Evolutionary conservation across 2,329 filamentous ascomycete species (phyloP), one percentile per base, ranked within the genome.

Genomic region (Furcasterigmium sp.): DNA sequence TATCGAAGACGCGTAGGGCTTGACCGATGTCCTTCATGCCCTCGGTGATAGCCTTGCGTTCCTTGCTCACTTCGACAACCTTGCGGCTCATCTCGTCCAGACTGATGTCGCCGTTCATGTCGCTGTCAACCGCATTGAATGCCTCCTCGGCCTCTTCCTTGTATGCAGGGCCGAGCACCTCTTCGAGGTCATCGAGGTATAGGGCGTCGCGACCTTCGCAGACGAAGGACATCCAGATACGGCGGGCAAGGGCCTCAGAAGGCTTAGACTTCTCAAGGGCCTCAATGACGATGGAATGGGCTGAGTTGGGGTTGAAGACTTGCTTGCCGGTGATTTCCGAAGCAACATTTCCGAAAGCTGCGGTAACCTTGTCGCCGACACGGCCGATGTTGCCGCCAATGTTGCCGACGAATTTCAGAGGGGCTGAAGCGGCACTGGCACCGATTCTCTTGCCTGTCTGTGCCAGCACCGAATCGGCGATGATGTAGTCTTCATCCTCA

Each of bases 11-110:
- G 51, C 84, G 80, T 59, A 97, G 88, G 28, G 93, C 93, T 64
- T 96, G 89, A 54, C 93, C 88, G 52, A 98, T 93, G 64, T 98
- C 93, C 68, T 95, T 90, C 89, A 97, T 94, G 65, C 90, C 95
- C 62, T 86, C 87, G 30, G 82, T 80, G 53, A 97, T 91, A 3
- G 91, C 82, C 67, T 95, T 94, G 58, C 91, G 80, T 61, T 91
- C 87, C 49, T 86, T 84, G 42, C 87, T 86, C 49, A 93, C 84
- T 47, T 95, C 88, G 17, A 86, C 80, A 17, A 95, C 78, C 52
- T 90, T 91, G 58, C 91, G 76, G 44, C 95, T 78, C 87, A 96
- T 96, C 68, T 98, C 93, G 21, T 97, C 91, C 41, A 97, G 74
- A 62, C 85, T 91, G 62, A 98, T 89, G 59, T 97, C 91, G 35